These are phyloP conservation scores for Cutaneotrichosporon sp. DNA, from an alignment of 1,284 basidiomycete genomes.

Conservation along the genomic window DNA sequence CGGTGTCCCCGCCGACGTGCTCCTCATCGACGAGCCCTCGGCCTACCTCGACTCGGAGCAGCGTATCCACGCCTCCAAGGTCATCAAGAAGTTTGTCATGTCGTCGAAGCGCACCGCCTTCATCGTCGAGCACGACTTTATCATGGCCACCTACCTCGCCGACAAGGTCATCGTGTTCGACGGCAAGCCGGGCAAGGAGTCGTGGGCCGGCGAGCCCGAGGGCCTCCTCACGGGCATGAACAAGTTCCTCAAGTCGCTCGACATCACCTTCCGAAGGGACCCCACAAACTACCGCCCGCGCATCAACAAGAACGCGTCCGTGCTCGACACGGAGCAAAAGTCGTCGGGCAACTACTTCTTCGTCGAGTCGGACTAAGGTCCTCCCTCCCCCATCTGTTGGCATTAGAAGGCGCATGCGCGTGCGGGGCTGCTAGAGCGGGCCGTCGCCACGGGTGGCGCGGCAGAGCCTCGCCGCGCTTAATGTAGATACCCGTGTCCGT, in stretches of 20 bases:
- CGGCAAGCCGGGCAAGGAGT: constrained; percentile 75
- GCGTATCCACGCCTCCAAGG: constrained; percentile 93
- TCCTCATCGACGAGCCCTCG: constrained; percentile 71
- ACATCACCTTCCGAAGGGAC: constrained; percentile 95
- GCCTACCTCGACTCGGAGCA: constrained; percentile 87
- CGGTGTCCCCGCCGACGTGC: constrained; percentile 70
- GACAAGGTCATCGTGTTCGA: constrained; percentile 96
- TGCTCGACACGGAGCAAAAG: constrained; percentile 77
- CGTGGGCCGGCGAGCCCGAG: constrained; percentile 68
- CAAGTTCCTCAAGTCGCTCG: constrained; percentile 82
- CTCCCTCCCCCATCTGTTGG: not conserved
- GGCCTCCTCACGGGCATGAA: constrained; percentile 52
- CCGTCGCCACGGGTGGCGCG: constrained; percentile 6
- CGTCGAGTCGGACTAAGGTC: constrained; percentile 29
- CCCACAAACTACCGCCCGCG: constrained; percentile 87
- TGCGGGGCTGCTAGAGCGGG: constrained; percentile 3
- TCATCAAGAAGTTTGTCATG: constrained; percentile 95
- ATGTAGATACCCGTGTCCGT: constrained; percentile 8
- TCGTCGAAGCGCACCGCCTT: constrained; percentile 95
- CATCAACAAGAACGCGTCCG: constrained; percentile 89
- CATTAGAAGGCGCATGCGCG: constrained; percentile 8
- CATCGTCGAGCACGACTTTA: constrained; percentile 33
- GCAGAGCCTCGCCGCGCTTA: constrained; percentile 4
- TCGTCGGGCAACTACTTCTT: constrained; percentile 46
- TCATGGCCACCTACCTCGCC: constrained; percentile 84